Conservation (phyloP, 208 protist species). For the Crithidia thermophila region DNA sequence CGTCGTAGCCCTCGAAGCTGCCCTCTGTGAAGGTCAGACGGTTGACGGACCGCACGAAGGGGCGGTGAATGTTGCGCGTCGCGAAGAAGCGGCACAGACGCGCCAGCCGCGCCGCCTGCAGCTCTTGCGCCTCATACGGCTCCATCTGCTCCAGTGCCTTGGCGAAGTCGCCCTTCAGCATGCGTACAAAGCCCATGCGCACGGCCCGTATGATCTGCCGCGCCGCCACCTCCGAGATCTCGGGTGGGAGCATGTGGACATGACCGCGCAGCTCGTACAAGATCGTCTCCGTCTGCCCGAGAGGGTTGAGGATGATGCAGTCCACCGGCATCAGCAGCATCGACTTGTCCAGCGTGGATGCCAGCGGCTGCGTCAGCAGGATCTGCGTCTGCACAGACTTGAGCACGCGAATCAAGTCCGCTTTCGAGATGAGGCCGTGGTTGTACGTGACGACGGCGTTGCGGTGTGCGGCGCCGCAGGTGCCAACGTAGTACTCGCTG, state of each 20-base stretch:
- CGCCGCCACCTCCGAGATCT: constrained; percentile 18
- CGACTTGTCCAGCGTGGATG: constrained; percentile 45
- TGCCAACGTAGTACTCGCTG: constrained; percentile 69
- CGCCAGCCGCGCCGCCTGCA: constrained; percentile 43
- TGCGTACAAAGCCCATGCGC: constrained; percentile 47
- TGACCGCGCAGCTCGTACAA: constrained; percentile 64
- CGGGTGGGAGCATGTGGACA: constrained; percentile 16
- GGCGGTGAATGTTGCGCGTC: constrained; percentile 33
- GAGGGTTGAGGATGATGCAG: constrained; percentile 30
- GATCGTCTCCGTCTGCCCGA: constrained; percentile 13
- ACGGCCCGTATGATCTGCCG: constrained; percentile 30
- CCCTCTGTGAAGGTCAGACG: constrained; percentile 32
- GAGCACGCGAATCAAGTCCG: constrained; percentile 46
- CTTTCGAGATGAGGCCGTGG: constrained; percentile 20
- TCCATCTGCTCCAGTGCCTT: constrained; percentile 36
- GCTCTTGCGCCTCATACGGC: constrained; percentile 32
- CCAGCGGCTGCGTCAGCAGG: constrained; percentile 50
- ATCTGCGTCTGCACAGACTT: constrained; percentile 48
- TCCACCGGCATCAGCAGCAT: constrained; percentile 63
- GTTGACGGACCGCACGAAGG: constrained; percentile 43
- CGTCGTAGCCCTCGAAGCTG: constrained; percentile 23
- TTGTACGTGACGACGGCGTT: constrained; percentile 50
- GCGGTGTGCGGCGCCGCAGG: constrained; percentile 49
- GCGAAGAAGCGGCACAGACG: constrained; percentile 35
- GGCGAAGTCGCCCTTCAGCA: constrained; percentile 52